Base-by-base conservation (phyloP, 352 stramenopile genomes). In the Saprolegnia diclina region DNA sequence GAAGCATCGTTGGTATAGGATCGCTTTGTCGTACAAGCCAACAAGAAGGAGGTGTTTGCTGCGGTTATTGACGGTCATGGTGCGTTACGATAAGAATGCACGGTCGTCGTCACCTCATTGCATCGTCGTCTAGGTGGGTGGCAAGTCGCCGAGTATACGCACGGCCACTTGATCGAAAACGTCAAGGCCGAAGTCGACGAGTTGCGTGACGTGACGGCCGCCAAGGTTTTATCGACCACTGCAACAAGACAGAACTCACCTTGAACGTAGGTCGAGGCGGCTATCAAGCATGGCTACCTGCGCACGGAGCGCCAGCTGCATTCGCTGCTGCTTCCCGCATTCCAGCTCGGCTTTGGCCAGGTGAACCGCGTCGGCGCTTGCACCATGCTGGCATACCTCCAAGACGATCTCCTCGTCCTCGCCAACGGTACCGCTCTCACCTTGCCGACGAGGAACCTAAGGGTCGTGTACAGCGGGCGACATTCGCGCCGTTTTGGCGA, bases 11-110 rank as follows among this genome's bases (percentile, higher is more conserved):
- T 18, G 21, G 7, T 16, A 21, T 69, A 69, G 63, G 92, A 98
- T 76, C 84, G 92, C 66, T 91, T 88, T 67, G 78, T 88, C 56
- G 82, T 96, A 55, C 79, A 92, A 45, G 72, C 78, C 18, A 78
- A 80, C 16, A 80, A 85, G 22, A 86, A 90, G 48, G 85, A 94
- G 66, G 81, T 97, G 44, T 96, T 92, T 64, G 88, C 85, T 21
- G 81, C 80, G 16, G 92, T 96, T 18, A 82, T 96, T 50, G 92
- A 98, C 72, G 92, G 92, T 2, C 92, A 98, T 71, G 91, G 92
- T 90, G 56, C 37, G 11, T 48, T 35, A 2, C 22, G 13, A 59
- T n/a, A 1, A 35, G 5, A 64, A 46, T 54, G 26, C 26, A 65
- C 5, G 24, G n/a, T 54, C 24, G 24, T 2, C 35, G 35, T 26